phyloP scores from a whole-genome alignment of 331 rosid genomes.

The Erythrophleum ivorense region DNA sequence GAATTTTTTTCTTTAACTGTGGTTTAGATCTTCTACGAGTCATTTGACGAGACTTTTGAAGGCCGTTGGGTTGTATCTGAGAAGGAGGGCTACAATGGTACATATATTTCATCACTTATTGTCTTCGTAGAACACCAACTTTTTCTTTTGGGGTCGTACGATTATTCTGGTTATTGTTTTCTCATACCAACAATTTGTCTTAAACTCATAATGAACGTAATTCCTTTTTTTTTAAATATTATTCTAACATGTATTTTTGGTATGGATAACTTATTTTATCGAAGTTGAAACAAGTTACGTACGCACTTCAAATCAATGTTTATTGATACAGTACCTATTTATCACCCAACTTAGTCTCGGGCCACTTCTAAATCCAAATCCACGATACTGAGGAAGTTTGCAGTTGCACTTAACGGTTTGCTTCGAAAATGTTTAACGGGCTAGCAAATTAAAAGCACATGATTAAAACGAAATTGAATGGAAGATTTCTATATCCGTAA shows the following conservation, averaged over 20 bases:
- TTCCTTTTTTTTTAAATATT: neutral
- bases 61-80: conserved; percentile 78
- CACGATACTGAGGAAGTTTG: neutral
- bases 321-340: neutral
- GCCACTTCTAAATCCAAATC: neutral
- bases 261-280: neutral
- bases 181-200: neutral
- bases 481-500: neutral
- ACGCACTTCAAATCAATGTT: neutral
- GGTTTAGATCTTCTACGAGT: conserved; percentile 78
- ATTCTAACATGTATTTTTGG: neutral
- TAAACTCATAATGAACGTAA: neutral
- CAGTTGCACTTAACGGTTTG: neutral
- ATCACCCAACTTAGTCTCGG: neutral
- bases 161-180: neutral
- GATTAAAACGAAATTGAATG: neutral
- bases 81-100: conserved; percentile 79
- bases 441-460: neutral
- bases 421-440: neutral
- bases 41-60: conserved; percentile 79
- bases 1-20: neutral
- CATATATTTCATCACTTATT: neutral
- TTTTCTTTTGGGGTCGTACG: neutral
- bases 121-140: neutral
- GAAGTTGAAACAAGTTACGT: neutral